These are phyloP conservation scores for Castanea mollissima DNA, from an alignment of 306 rosid species.

Conservation along the genomic window DNA sequence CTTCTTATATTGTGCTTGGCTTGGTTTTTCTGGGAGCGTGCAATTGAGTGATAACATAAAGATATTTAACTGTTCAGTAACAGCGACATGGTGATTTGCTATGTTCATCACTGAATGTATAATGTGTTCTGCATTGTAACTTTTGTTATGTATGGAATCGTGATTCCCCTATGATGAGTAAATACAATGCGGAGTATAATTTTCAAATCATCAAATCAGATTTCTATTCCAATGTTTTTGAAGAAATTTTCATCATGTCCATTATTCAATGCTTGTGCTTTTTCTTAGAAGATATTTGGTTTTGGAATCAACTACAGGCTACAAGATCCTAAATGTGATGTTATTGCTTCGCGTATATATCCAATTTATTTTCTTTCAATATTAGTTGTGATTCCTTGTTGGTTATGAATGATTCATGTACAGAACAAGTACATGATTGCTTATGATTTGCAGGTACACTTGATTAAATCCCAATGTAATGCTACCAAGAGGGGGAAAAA, in stretches of 20 bases:
- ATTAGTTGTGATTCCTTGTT: neutral
- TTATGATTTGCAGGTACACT: too few species aligned
- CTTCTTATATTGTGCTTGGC: neutral
- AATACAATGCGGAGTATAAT: neutral
- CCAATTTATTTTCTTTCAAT: neutral
- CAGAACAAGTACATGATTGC: too few species aligned
- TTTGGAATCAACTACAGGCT: too few species aligned
- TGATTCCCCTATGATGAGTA: constrained; percentile 8
- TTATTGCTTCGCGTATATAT: neutral
- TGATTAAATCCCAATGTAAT: neutral
- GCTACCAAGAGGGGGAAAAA: neutral
- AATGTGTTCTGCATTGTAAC: constrained; percentile 16
- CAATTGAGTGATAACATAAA: constrained; percentile 45
- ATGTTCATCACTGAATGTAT: constrained; percentile 22
- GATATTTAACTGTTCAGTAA: constrained; percentile 37
- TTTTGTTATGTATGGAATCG: constrained; percentile 24
- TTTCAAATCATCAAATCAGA: neutral
- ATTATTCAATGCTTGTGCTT: neutral
- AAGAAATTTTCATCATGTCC: neutral
- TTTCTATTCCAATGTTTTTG: neutral
- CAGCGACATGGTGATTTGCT: constrained; percentile 16
- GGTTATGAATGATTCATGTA: neutral
- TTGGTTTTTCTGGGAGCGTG: constrained; percentile 24
- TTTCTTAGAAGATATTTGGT: constrained; percentile 14
- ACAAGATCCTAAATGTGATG: neutral